Conservation (phyloP, 164 flowering plant species). For the Tinospora cordifolia region DNA sequence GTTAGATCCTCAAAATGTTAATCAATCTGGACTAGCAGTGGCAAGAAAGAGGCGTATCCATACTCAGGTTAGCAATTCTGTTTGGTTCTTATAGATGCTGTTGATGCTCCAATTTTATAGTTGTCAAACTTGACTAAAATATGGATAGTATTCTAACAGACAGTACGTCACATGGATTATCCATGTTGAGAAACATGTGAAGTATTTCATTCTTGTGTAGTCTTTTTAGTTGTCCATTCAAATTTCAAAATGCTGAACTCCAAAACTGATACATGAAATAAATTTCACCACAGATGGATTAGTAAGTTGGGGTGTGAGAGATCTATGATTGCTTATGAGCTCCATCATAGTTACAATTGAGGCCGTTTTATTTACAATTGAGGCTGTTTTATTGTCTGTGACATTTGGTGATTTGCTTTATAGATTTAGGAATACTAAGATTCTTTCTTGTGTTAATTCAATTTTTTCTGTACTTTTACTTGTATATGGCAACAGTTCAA, state of each 20-base stretch:
- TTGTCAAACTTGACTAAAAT: background rate
- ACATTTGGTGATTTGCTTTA: background rate
- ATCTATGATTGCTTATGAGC: background rate
- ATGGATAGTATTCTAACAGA: background rate
- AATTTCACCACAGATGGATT: background rate
- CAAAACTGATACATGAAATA: background rate
- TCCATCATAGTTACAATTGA: background rate
- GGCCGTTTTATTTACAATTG: background rate
- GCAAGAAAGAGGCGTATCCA: slow-evolving; percentile 71
- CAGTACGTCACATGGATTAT: background rate
- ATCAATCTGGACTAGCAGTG: slow-evolving; percentile 53
- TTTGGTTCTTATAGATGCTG: background rate
- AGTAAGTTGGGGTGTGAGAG: background rate
- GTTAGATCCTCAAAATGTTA: slow-evolving; percentile 42
- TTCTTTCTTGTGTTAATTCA: background rate
- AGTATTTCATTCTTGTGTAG: background rate
- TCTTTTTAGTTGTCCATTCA: background rate
- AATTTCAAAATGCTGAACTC: background rate
- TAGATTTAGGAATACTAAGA: background rate
- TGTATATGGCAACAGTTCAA: slow-evolving; percentile 52
- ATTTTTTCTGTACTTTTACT: slow-evolving; percentile 1
- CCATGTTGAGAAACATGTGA: background rate
- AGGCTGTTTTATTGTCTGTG: background rate
- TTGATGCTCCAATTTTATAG: background rate
- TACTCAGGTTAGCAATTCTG: slow-evolving; percentile 52